A percentile compares a stretch with the other conserved stretches of the same genome.
These are phyloP conservation scores for Ceratobasidium papillatum DNA, from an alignment of 1,284 basidiomycete genomes.

Conservation along the genomic window DNA sequence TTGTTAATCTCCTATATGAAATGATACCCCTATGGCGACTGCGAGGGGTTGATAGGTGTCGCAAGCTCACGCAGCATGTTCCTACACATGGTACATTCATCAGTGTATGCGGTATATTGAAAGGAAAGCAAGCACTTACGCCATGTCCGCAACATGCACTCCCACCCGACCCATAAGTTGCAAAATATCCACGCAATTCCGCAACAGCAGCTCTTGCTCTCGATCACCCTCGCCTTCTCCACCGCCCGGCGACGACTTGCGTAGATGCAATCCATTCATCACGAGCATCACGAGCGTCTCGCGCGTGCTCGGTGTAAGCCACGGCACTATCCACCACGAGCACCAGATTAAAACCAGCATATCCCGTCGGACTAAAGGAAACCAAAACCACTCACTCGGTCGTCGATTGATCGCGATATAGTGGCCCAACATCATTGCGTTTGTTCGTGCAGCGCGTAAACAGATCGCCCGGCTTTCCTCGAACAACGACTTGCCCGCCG, in stretches of 20 bases:
- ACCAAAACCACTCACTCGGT: constrained; percentile 22
- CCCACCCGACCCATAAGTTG: constrained; percentile 35
- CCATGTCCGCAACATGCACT: constrained; percentile 38
- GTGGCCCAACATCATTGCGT: constrained; percentile 30
- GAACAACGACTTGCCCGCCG: constrained; percentile 25
- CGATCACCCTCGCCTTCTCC: background rate
- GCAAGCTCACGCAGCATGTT: constrained; percentile 36
- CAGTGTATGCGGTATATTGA: background rate
- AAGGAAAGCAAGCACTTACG: constrained; percentile 20
- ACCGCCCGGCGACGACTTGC: background rate
- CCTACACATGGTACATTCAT: background rate
- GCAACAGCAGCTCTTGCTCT: constrained; percentile 8
- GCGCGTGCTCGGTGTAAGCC: constrained; percentile 32
- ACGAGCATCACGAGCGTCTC: constrained; percentile 36
- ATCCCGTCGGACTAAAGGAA: constrained; percentile 8
- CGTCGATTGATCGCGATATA: constrained; percentile 22
- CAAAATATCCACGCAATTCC: constrained; percentile 28
- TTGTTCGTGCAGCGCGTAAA: constrained; percentile 24
- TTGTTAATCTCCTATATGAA: background rate
- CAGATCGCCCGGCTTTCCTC: constrained; percentile 28
- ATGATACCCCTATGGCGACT: constrained; percentile 9
- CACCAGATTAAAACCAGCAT: background rate
- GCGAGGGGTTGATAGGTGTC: constrained; percentile 28
- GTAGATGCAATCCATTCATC: constrained; percentile 32
- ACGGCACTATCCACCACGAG: constrained; percentile 22